phyloP scores from a whole-genome alignment of 2,329 filamentous ascomycete species.

The Pseudogymnoascus sp. region DNA sequence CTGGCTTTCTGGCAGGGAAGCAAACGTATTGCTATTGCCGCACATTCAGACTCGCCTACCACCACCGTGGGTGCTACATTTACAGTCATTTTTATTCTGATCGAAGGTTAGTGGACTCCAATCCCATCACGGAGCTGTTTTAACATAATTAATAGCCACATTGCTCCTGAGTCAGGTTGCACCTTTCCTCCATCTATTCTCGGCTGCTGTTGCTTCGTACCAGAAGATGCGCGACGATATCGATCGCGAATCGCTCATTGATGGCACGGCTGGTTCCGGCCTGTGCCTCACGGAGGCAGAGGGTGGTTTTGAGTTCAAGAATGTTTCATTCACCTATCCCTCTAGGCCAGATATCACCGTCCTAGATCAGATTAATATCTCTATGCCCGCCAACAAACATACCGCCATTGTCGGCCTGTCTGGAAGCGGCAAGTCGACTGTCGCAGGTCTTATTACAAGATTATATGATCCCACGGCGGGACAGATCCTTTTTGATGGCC shows the following conservation, averaged over 20 bases:
- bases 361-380: constrained; percentile 31
- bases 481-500: constrained; percentile 30
- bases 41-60: constrained; percentile 9
- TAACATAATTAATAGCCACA: constrained; percentile 22
- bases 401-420: constrained; percentile 52
- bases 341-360: constrained; percentile 32
- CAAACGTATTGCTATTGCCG: constrained; percentile 35
- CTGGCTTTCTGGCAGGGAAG: constrained; percentile 52
- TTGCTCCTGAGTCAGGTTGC: constrained; percentile 55
- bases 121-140: neutral
- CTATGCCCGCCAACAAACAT: constrained; percentile 34
- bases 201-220: constrained; percentile 49
- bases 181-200: constrained; percentile 53
- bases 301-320: constrained; percentile 30
- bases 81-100: constrained; percentile 44
- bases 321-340: constrained; percentile 34
- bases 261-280: constrained; percentile 15
- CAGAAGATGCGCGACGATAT: constrained; percentile 37
- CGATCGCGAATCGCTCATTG: constrained; percentile 16
- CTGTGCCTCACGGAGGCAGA: constrained; percentile 12
- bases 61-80: constrained; percentile 32
- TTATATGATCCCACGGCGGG: constrained; percentile 47
- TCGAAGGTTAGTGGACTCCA: constrained; percentile 35
- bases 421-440: constrained; percentile 49
- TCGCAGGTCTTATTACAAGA: constrained; percentile 45